phyloP scores from a whole-genome alignment of 768 basidiomycete species.

The Lactifluus piperatus region DNA sequence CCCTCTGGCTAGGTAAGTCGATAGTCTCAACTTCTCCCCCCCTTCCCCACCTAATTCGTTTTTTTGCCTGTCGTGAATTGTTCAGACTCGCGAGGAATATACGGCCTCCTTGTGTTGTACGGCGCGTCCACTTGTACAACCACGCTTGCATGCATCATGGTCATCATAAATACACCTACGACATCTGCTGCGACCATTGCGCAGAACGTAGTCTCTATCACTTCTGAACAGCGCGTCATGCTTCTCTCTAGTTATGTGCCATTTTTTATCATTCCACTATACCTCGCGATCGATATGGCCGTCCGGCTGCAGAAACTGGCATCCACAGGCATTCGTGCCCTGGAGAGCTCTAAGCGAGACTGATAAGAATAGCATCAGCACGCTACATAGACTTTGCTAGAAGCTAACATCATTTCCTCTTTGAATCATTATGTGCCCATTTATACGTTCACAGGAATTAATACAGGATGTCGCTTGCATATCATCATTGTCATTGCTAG shows the following conservation, averaged over 20 bases:
- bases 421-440: neutral
- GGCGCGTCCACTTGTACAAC: conserved; percentile 74
- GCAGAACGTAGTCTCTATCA: conserved; percentile 33
- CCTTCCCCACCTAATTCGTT: too few species aligned
- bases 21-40: neutral
- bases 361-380: neutral
- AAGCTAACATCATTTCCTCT: neutral
- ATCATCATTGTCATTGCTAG: neutral
- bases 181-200: conserved; percentile 29
- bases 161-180: conserved; percentile 46
- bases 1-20: conserved; percentile 45
- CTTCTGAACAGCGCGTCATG: conserved; percentile 41
- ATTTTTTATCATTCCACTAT: conserved; percentile 61
- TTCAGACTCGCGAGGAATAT: conserved; percentile 44
- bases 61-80: neutral
- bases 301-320: conserved; percentile 24
- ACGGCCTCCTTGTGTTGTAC: conserved; percentile 61
- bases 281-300: conserved; percentile 70
- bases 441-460: neutral
- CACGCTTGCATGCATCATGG: conserved; percentile 58
- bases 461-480: neutral
- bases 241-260: conserved; percentile 67
- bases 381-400: too few species aligned
- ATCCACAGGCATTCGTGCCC: neutral
- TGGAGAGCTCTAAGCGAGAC: neutral